Conservation (phyloP, 2,329 filamentous ascomycete genomes). For the Harringtonia aguacate region DNA sequence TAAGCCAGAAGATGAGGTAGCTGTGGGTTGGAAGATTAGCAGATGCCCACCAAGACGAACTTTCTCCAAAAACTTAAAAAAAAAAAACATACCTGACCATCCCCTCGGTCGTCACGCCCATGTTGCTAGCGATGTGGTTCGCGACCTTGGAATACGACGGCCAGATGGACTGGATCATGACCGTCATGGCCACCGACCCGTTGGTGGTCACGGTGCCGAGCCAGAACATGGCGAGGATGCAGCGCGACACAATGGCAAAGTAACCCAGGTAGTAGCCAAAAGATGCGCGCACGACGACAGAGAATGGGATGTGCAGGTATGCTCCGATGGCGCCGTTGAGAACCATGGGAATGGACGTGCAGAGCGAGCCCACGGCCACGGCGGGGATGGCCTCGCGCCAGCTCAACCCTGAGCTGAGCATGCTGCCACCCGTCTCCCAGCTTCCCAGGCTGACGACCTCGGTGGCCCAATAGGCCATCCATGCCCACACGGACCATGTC, state of each 20-base stretch:
- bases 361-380: conserved; percentile 39
- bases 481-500: conserved; percentile 9
- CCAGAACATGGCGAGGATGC: conserved; percentile 24
- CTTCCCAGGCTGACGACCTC: conserved; percentile 10
- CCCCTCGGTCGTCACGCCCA: conserved; percentile 18
- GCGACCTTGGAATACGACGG: conserved; percentile 28
- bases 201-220: conserved; percentile 21
- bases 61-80: too few relatives aligned
- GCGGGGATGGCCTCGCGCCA: conserved; percentile 10
- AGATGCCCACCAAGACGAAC: too few relatives aligned
- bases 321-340: too few relatives aligned
- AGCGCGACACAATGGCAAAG: conserved; percentile 19
- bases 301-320: too few relatives aligned
- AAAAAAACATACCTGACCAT: conserved; percentile 22
- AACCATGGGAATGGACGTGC: conserved; percentile 36
- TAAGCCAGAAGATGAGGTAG: conserved; percentile 13
- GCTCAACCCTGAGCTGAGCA: conserved; percentile 1
- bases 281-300: too few relatives aligned
- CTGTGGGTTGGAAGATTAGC: too few relatives aligned
- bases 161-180: conserved; percentile 27
- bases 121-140: conserved; percentile 25
- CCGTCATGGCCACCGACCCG: conserved; percentile 20
- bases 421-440: conserved; percentile 3
- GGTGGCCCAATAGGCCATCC: conserved; percentile 8
- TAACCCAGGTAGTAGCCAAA: conserved; percentile 25